Percentiles rank a stretch among this genome's conserved stretches.
Evolutionary conservation across 768 basidiomycete species (phyloP).

Genomic region (Amanita muscaria): DNA sequence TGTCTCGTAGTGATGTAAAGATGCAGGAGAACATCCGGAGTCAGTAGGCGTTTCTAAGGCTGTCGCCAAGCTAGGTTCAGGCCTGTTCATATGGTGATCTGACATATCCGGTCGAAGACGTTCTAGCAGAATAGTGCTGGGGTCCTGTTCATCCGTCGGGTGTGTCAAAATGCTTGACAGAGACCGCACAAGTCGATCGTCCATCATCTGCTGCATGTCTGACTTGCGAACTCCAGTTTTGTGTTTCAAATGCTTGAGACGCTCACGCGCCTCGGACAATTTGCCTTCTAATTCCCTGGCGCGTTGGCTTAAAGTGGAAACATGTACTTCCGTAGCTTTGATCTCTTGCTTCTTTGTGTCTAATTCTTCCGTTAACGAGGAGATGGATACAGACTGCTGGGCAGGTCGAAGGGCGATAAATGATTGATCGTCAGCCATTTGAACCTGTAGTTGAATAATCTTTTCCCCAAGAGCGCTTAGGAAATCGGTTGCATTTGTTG

Average conservation of each 20-base stretch:
- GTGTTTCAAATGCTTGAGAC: constrained; percentile 48
- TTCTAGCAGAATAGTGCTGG: not conserved
- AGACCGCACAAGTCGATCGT: not conserved
- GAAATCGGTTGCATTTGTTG: constrained; percentile 52
- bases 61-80: not conserved
- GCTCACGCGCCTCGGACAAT: constrained; percentile 54
- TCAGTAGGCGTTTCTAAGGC: not conserved
- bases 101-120: not conserved
- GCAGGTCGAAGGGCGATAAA: constrained; percentile 36
- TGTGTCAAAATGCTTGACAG: not conserved
- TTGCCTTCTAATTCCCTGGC: constrained; percentile 69
- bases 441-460: constrained; percentile 46
- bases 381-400: constrained; percentile 42
- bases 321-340: constrained; percentile 56
- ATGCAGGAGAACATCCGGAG: not conserved
- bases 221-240: not conserved
- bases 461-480: constrained; percentile 55
- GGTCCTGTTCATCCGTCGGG: not conserved
- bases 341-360: constrained; percentile 54
- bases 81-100: not conserved
- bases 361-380: constrained; percentile 42
- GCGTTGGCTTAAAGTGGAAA: constrained; percentile 51
- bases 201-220: not conserved
- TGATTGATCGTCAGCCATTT: constrained; percentile 46
- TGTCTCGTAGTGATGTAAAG: not conserved